Percentiles rank a stretch among this genome's conserved stretches.
These are phyloP conservation scores for Calonectria pteridis DNA, from an alignment of 2,329 filamentous ascomycete species.

Conservation along the genomic window DNA sequence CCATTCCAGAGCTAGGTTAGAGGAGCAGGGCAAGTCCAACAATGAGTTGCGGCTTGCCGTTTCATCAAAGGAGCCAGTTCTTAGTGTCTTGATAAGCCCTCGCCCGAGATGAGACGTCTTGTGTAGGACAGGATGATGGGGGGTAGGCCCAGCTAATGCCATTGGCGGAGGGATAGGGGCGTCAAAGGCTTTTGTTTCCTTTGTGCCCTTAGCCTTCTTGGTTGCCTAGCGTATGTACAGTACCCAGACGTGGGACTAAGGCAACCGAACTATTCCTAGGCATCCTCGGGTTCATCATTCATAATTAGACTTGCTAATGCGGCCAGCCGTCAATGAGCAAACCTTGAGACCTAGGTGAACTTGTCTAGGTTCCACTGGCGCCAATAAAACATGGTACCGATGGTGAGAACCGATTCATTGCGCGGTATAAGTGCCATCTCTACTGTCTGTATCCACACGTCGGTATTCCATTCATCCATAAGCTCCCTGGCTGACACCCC, in stretches of 20 bases:
- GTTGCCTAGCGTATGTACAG: not conserved
- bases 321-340: not conserved
- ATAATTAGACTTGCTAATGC: not conserved
- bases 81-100: not conserved
- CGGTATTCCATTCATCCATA: not conserved
- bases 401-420: not conserved
- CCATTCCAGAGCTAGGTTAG: not conserved
- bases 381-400: not conserved
- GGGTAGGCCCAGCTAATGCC: not conserved
- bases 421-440: not conserved
- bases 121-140: not conserved
- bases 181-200: not conserved
- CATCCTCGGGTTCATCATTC: not conserved
- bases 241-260: not conserved
- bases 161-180: not conserved
- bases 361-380: not conserved
- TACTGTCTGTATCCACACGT: not conserved
- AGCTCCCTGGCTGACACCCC: not conserved
- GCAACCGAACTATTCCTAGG: not conserved
- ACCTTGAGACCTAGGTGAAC: not conserved
- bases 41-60: not conserved
- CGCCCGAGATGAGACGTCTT: not conserved
- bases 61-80: not conserved
- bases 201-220: not conserved
- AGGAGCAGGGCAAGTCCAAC: not conserved